Percentiles rank a stretch among this genome's conserved stretches.
Evolutionary conservation across 2,329 filamentous ascomycete species (phyloP).

Genomic region (Diaporthe longicolla): DNA sequence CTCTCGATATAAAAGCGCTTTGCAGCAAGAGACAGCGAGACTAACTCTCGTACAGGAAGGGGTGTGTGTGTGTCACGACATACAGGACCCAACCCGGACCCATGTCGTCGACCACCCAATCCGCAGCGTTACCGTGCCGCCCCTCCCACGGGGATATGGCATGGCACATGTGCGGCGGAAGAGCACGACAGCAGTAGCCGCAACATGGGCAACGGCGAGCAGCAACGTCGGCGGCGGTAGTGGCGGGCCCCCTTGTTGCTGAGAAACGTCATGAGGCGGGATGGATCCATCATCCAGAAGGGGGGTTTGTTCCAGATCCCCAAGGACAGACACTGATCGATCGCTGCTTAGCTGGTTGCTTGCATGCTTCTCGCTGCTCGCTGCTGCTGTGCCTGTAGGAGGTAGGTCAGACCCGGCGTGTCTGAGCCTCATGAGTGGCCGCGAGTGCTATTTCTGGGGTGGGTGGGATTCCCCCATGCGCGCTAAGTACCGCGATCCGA

Average conservation of each 20-base stretch:
- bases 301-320: neutral
- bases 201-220: neutral
- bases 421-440: slow-evolving; percentile 38
- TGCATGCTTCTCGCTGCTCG: neutral
- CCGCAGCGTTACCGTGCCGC: slow-evolving; percentile 24
- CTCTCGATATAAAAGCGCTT: slow-evolving; percentile 29
- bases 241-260: slow-evolving; percentile 14
- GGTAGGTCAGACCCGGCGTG: slow-evolving; percentile 30
- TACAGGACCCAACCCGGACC: neutral
- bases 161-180: slow-evolving; percentile 25
- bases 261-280: slow-evolving; percentile 29
- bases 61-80: slow-evolving; percentile 13
- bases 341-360: neutral
- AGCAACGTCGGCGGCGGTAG: neutral
- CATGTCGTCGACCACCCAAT: slow-evolving; percentile 14
- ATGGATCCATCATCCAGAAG: slow-evolving; percentile 16
- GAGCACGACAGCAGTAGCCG: neutral
- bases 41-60: neutral
- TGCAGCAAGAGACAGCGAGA: slow-evolving; percentile 7
- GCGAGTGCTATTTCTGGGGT: slow-evolving; percentile 36
- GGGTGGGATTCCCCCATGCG: slow-evolving; percentile 1
- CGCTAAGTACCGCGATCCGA: slow-evolving; percentile 25
- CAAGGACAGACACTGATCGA: neutral
- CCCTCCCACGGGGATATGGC: neutral
- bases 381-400: slow-evolving; percentile 15